phyloP scores from a whole-genome alignment of 1,139 yeast genomes.

The Diutina ranongensis region DNA sequence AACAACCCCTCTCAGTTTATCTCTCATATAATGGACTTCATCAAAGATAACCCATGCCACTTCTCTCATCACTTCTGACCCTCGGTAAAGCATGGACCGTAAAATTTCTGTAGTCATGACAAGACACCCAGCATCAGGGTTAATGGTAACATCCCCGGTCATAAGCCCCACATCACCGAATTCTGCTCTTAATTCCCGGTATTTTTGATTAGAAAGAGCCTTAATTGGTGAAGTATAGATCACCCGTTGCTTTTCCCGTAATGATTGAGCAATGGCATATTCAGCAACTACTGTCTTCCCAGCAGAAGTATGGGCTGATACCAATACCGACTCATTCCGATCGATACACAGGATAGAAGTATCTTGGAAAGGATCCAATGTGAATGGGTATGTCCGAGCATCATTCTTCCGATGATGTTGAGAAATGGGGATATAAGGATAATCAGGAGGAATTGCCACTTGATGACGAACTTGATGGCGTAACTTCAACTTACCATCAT shows the following conservation, averaged over 20 bases:
- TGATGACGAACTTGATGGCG: slow-evolving; percentile 95
- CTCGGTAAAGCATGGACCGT: slow-evolving; percentile 85
- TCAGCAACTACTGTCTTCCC: slow-evolving; percentile 99
- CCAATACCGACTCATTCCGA: slow-evolving; percentile 89
- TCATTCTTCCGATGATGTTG: slow-evolving; percentile 64
- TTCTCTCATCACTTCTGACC: slow-evolving; percentile 91
- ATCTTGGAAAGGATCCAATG: slow-evolving; percentile 91
- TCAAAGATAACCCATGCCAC: slow-evolving; percentile 95
- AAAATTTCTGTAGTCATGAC: slow-evolving; percentile 97
- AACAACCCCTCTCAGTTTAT: slow-evolving; percentile 93
- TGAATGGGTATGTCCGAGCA: slow-evolving; percentile 86
- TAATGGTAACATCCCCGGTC: slow-evolving; percentile 97
- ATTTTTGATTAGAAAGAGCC: slow-evolving; percentile 92
- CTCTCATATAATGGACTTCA: slow-evolving; percentile 95
- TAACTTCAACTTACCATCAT: slow-evolving; percentile 51
- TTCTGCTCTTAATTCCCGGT: slow-evolving; percentile 82
- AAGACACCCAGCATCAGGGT: slow-evolving; percentile 92
- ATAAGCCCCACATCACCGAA: slow-evolving; percentile 89
- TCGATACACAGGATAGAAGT: slow-evolving; percentile 92
- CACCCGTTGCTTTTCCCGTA: slow-evolving; percentile 83
- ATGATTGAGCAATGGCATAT: slow-evolving; percentile 92
- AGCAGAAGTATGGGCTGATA: slow-evolving; percentile 97
- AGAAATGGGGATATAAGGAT: slow-evolving; percentile 77
- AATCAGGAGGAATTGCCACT: slow-evolving; percentile 90
- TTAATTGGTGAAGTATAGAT: slow-evolving; percentile 96